Percentiles rank a stretch among this genome's conserved stretches.
These are phyloP conservation scores for Nakazawaea wyomingensis DNA, from an alignment of 805 yeast species.

Conservation along the genomic window DNA sequence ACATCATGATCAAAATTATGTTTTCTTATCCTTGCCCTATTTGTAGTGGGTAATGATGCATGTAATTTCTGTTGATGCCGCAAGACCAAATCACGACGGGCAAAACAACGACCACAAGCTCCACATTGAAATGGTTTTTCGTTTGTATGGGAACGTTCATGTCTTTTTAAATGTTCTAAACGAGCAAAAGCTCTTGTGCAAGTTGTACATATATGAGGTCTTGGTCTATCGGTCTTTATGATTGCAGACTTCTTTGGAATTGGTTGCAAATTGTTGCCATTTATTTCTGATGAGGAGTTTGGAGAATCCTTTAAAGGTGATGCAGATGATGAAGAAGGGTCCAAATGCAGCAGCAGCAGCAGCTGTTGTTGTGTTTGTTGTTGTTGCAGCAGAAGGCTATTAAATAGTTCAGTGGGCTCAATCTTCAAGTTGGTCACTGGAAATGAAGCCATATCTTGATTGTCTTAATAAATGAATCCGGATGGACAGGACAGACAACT, in stretches of 20 bases:
- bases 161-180: constrained; percentile 89
- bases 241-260: constrained; percentile 82
- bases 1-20: constrained; percentile 23
- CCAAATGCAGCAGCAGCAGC: too few species aligned
- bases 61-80: constrained; percentile 96
- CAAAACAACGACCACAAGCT: constrained; percentile 93
- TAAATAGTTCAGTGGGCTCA: neutral
- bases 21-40: constrained; percentile 29
- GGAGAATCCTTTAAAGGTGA: constrained; percentile 6
- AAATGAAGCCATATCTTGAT: neutral
- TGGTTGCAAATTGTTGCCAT: constrained; percentile 32
- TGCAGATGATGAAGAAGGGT: constrained; percentile 6
- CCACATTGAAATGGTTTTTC: constrained; percentile 97
- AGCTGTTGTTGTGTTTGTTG: neutral
- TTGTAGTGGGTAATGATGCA: constrained; percentile 41
- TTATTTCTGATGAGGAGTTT: neutral
- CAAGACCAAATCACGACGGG: constrained; percentile 79
- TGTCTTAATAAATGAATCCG: neutral
- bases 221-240: constrained; percentile 86
- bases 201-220: constrained; percentile 85
- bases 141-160: constrained; percentile 90
- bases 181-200: constrained; percentile 97
- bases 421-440: neutral
- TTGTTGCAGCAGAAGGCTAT: neutral
- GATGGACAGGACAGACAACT: too few species aligned